phyloP scores from a whole-genome alignment of 2,329 filamentous ascomycete species.

The Hypomyces rosellus region DNA sequence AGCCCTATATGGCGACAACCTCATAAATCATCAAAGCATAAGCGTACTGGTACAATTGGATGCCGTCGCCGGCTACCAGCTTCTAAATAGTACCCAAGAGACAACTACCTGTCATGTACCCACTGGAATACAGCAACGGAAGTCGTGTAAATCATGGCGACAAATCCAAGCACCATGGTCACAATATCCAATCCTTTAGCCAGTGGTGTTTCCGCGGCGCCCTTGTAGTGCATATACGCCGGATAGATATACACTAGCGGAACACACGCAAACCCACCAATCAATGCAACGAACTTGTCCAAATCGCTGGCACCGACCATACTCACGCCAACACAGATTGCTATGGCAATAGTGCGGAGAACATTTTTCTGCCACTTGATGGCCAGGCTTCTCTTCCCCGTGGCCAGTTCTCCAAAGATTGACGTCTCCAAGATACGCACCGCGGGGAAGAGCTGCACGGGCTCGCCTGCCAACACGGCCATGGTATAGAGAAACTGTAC shows the following conservation, averaged over 20 bases:
- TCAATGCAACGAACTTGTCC: constrained; percentile 68
- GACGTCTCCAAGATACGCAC: constrained; percentile 64
- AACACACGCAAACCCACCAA: constrained; percentile 67
- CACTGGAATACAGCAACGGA: constrained; percentile 46
- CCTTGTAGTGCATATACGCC: constrained; percentile 62
- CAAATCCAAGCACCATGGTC: constrained; percentile 56
- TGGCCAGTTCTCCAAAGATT: constrained; percentile 59
- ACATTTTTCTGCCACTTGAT: constrained; percentile 75
- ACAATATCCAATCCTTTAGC: constrained; percentile 54
- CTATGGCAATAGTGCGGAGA: constrained; percentile 52
- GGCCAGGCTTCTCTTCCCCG: constrained; percentile 54
- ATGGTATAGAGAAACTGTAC: constrained; percentile 70
- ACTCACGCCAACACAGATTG: constrained; percentile 54
- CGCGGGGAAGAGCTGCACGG: constrained; percentile 69
- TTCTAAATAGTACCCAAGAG: neutral
- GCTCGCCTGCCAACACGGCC: constrained; percentile 66
- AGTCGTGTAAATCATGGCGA: constrained; percentile 68
- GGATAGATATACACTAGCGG: constrained; percentile 75
- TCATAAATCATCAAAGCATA: neutral
- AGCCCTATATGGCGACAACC: too few species aligned
- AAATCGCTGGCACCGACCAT: constrained; percentile 61
- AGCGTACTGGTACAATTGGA: neutral
- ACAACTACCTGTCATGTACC: constrained; percentile 16
- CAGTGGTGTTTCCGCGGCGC: constrained; percentile 50
- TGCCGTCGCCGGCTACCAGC: neutral